These are phyloP conservation scores for Cyberlindnera veronae DNA, from an alignment of 805 yeast species.

Conservation along the genomic window DNA sequence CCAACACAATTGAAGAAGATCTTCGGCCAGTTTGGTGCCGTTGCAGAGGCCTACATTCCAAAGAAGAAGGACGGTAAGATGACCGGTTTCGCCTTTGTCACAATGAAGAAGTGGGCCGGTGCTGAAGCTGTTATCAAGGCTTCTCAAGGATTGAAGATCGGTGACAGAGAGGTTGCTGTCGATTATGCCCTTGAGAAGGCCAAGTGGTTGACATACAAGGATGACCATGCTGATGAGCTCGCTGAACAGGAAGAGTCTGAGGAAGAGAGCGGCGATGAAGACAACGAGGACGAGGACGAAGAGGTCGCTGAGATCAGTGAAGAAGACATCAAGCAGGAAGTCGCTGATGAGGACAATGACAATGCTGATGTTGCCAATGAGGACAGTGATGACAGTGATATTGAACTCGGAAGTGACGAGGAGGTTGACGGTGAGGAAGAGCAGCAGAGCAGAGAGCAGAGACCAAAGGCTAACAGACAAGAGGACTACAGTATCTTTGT, in stretches of 20 bases:
- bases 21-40: slow-evolving; percentile 79
- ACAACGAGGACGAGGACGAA: slow-evolving; percentile 31
- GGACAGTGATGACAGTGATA: slow-evolving; percentile 24
- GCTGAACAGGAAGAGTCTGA: too few species aligned
- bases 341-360: slow-evolving; percentile 26
- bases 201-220: slow-evolving; percentile 66
- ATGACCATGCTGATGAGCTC: slow-evolving; percentile 40
- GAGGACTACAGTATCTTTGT: slow-evolving; percentile 77
- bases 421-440: slow-evolving; percentile 30
- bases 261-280: slow-evolving; percentile 39
- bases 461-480: slow-evolving; percentile 51
- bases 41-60: slow-evolving; percentile 86
- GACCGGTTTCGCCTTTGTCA: slow-evolving; percentile 93
- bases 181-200: slow-evolving; percentile 89
- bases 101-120: slow-evolving; percentile 73
- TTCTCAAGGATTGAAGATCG: slow-evolving; percentile 70
- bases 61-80: slow-evolving; percentile 82
- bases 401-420: slow-evolving; percentile 33
- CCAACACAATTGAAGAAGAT: slow-evolving; percentile 66
- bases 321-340: slow-evolving; percentile 17
- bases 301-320: slow-evolving; percentile 29
- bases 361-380: slow-evolving; percentile 29
- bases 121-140: slow-evolving; percentile 83
- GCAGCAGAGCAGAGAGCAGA: slow-evolving; percentile 31
- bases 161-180: slow-evolving; percentile 89